Conservation (phyloP, 352 stramenopile species). For the Globisporangium rhizosaccharum region DNA sequence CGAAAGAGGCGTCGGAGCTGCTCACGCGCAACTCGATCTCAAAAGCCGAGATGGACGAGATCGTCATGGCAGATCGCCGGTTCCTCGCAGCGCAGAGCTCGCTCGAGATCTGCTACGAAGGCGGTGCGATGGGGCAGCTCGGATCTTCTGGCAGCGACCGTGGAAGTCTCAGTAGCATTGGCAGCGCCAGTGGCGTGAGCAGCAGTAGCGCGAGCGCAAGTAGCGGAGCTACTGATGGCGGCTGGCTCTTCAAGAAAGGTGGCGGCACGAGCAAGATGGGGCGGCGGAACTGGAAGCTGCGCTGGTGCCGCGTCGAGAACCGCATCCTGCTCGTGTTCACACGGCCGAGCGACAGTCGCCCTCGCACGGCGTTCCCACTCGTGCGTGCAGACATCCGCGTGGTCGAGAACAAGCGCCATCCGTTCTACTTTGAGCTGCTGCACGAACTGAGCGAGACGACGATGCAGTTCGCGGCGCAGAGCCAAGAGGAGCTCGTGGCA, state of each 20-base stretch:
- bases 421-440: constrained; percentile 77
- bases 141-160: neutral
- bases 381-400: constrained; percentile 61
- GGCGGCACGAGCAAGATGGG: constrained; percentile 70
- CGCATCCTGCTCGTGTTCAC: constrained; percentile 73
- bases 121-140: neutral
- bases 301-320: constrained; percentile 74
- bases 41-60: constrained; percentile 63
- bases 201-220: neutral
- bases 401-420: constrained; percentile 59
- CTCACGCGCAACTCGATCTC: constrained; percentile 62
- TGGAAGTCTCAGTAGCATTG: neutral
- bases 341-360: constrained; percentile 36
- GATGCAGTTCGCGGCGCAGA: constrained; percentile 70
- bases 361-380: constrained; percentile 59
- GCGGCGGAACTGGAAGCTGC: constrained; percentile 65
- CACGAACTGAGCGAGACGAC: constrained; percentile 70
- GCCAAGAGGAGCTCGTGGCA: constrained; percentile 45
- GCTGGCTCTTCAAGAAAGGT: constrained; percentile 82
- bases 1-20: constrained; percentile 46
- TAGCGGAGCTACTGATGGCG: constrained; percentile 7
- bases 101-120: constrained; percentile 13
- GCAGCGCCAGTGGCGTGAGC: constrained; percentile 5
- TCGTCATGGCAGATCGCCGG: constrained; percentile 56
- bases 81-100: constrained; percentile 70